Base-by-base conservation (phyloP, 495 filamentous ascomycete species). In the Aspergillus cristatus region DNA sequence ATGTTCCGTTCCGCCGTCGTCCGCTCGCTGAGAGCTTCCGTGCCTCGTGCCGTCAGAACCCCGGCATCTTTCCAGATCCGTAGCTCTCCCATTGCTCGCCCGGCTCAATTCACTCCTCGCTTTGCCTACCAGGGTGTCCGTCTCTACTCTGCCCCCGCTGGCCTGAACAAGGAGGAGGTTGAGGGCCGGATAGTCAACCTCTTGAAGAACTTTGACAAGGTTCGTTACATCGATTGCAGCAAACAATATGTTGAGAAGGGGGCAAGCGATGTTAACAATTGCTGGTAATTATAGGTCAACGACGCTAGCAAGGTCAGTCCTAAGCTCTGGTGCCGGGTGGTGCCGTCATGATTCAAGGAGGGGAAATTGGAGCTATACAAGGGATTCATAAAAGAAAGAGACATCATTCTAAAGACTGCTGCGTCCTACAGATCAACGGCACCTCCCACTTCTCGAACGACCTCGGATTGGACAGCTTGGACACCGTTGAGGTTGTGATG, bases 401-500 rank as follows among this genome's bases (percentile, higher is more conserved):
- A 30, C 12, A 3, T 6, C 12, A 30, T 30, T 24, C 43, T 54
- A 48, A 54, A 38, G 1, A 6, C 5, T 30, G n/a, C 12, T 24
- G 22, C 33, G 30, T 38, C 15, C 17, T 38, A 35, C 53, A 98
- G 91, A 80, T 96, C 50, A 85, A 74, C 47, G 68, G 72, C 32
- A 70, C 65, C 29, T 82, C 91, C 18, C 86, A 96, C 76, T 98
- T 98, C 64, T 68, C 86, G 38, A 96, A 95, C 55, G 91, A 98
- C 67, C 78, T 98, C 33, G 93, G 87, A 40, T 65, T 98, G 49
- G 91, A 98, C 71, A 93, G 84, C 70, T 72, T 98, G 60, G 91
- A 98, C 60, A 95, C 89, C 34, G 91, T 98, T 37, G 91, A 98
- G 74, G 89, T 98, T 48, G 93, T 98, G 43, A 98, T 98, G 91